Evolutionary conservation across 2,329 filamentous ascomycete genomes (phyloP).

Genomic region (Scedosporium aurantiacum): DNA sequence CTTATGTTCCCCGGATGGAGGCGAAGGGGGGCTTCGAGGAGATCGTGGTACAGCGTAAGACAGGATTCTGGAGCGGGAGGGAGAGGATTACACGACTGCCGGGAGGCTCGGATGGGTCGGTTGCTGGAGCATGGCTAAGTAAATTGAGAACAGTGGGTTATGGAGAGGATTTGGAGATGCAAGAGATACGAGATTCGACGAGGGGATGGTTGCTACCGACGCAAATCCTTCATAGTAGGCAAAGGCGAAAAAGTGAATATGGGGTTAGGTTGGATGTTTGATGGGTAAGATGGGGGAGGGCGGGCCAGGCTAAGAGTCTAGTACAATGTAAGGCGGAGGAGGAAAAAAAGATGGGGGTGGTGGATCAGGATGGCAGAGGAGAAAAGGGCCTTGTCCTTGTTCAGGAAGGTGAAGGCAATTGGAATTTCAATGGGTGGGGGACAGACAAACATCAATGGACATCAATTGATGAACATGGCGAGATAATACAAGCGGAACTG

Average conservation of each 20-base stretch:
- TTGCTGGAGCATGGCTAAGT: not conserved
- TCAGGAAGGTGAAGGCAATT: too few relatives aligned
- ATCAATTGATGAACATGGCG: too few relatives aligned
- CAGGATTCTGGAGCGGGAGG: not conserved
- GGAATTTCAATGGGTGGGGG: not conserved
- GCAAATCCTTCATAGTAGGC: not conserved
- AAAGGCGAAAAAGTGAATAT: not conserved
- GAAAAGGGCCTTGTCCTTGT: not conserved
- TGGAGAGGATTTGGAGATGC: not conserved
- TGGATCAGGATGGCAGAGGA: not conserved
- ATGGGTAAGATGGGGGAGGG: not conserved
- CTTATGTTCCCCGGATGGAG: not conserved
- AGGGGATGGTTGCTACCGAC: not conserved
- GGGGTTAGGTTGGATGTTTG: too few relatives aligned
- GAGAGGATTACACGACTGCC: not conserved
- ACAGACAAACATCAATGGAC: too few relatives aligned
- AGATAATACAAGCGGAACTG: too few relatives aligned
- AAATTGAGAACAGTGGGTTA: not conserved
- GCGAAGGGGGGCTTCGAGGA: not conserved
- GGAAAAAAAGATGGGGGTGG: too few relatives aligned
- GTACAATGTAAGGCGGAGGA: too few relatives aligned
- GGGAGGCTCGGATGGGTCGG: not conserved
- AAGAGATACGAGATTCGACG: not conserved
- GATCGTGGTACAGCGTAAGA: not conserved
- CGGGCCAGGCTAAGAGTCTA: not conserved